These are phyloP conservation scores for Apiotrichum brassicae DNA, from an alignment of 1,284 basidiomycete species.

Conservation along the genomic window DNA sequence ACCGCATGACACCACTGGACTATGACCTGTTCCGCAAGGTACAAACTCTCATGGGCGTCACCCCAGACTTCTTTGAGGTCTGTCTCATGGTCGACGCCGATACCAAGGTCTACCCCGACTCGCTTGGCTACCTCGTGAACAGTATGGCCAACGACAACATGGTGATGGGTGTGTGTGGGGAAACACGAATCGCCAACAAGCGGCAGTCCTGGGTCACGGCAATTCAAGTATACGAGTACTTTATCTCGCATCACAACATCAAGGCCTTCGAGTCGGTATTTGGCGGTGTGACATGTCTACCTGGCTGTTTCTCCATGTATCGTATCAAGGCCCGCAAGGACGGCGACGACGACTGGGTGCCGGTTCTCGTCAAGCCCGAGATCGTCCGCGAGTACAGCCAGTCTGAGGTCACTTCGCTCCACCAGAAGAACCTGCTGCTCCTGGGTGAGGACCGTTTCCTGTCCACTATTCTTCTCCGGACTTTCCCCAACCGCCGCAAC, in stretches of 20 bases:
- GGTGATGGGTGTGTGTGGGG: conserved; percentile 99
- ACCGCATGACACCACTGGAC: conserved; percentile 95
- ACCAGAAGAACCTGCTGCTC: conserved; percentile 95
- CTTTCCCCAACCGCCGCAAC: conserved; percentile 98
- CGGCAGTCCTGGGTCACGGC: conserved; percentile 94
- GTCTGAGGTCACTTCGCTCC: conserved; percentile 82
- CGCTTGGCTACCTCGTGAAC: conserved; percentile 80
- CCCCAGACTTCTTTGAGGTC: conserved; percentile 97
- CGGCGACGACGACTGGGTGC: conserved; percentile 92
- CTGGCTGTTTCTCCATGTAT: conserved; percentile 99
- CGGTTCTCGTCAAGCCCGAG: conserved; percentile 93
- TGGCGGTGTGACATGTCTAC: conserved; percentile 97
- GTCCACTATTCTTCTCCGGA: conserved; percentile 86
- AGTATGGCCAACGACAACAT: conserved; percentile 97
- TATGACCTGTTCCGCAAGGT: conserved; percentile 97
- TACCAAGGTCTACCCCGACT: conserved; percentile 83
- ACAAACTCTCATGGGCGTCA: conserved; percentile 95
- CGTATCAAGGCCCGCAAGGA: conserved; percentile 86
- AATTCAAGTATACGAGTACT: conserved; percentile 96
- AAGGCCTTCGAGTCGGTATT: conserved; percentile 99
- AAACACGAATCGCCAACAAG: conserved; percentile 98
- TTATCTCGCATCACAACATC: conserved; percentile 96
- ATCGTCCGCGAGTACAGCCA: conserved; percentile 97
- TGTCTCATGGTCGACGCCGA: conserved; percentile 99
- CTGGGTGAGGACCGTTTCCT: conserved; percentile 98